Base-by-base conservation (phyloP, 805 yeast species). In the Cyberlindnera maritima region DNA sequence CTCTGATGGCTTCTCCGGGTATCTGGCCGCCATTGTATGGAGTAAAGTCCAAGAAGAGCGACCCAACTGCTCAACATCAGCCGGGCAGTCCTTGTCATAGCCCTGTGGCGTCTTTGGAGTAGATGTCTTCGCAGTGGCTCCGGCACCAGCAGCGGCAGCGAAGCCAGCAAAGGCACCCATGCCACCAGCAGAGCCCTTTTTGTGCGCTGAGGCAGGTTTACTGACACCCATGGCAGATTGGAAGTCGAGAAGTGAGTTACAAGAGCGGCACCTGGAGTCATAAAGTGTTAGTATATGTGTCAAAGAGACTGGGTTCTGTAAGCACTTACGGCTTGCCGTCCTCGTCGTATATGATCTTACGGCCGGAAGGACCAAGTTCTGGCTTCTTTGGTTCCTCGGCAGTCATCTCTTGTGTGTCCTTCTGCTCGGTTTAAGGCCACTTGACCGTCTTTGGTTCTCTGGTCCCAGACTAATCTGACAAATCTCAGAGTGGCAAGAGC, bases 1-100 rank as follows among this genome's bases (percentile, higher is more conserved):
- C 19, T 58, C 58, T 4, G 77, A 60, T 2, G 99, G 95, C 0
- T 57, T 65, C 34, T 75, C 82, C 0, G 99, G 97, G 60, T 89
- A 94, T 15, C 79, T 78, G 0, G 97, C 97, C 0, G 97, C 97
- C 43, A 92, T 76, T 0, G 96, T 76, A 60, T 94, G 99, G 29
- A 94, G 69, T 35, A 92, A 76, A 1, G 96, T 88, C 99, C 99
- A 94, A 3, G 97, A 81, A 0, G 96, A 81, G 40, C 82, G 72
- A 1, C 99, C 99, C 5, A 94, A 65, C 50, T 75, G 72, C 44
- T 75, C 83, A 3, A 86, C 92, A 67, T 91, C 97, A 0, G 98
- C 91, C 1, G 99, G 99, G 52, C 85, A 81, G 25, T 78, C 83
- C 44, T 73, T 70, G 2, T 65, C 51, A 50, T 74, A 70, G 1